Evolutionary conservation across 768 basidiomycete species (phyloP).

Genomic region (Atractiella rhizophila): DNA sequence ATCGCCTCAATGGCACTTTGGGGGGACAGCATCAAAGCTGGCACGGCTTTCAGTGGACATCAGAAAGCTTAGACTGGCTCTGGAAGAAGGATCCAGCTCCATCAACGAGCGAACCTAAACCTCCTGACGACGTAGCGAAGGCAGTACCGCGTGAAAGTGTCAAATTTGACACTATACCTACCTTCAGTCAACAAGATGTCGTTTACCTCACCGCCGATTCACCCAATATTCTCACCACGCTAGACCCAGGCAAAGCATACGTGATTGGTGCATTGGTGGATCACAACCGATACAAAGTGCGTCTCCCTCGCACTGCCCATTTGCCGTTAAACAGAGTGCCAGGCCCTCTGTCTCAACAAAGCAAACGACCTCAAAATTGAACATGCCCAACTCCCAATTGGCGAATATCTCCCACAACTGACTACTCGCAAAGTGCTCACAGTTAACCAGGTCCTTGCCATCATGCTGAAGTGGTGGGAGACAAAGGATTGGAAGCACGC

Average conservation of each 20-base stretch:
- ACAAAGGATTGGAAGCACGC: slow-evolving; percentile 51
- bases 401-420: slow-evolving; percentile 59
- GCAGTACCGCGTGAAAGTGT: slow-evolving; percentile 1
- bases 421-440: slow-evolving; percentile 85
- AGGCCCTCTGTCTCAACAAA: slow-evolving; percentile 78
- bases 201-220: slow-evolving; percentile 92
- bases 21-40: too few relatives aligned
- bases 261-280: slow-evolving; percentile 90
- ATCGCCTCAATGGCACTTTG: too few relatives aligned
- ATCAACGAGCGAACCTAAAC: neutral
- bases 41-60: too few relatives aligned
- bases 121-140: slow-evolving; percentile 1
- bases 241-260: slow-evolving; percentile 63
- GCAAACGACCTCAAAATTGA: slow-evolving; percentile 46
- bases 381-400: slow-evolving; percentile 78
- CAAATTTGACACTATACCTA: neutral
- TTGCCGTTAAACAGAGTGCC: slow-evolving; percentile 8
- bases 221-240: slow-evolving; percentile 52
- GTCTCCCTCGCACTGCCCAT: neutral
- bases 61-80: slow-evolving; percentile 27
- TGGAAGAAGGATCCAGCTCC: neutral
- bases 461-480: slow-evolving; percentile 63
- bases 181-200: slow-evolving; percentile 26
- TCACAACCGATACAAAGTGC: slow-evolving; percentile 86
- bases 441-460: slow-evolving; percentile 68